Percentiles rank a stretch among this genome's conserved stretches.
These are phyloP conservation scores for Cladosporium sp. DNA, from an alignment of 2,329 filamentous ascomycete species.

Conservation along the genomic window DNA sequence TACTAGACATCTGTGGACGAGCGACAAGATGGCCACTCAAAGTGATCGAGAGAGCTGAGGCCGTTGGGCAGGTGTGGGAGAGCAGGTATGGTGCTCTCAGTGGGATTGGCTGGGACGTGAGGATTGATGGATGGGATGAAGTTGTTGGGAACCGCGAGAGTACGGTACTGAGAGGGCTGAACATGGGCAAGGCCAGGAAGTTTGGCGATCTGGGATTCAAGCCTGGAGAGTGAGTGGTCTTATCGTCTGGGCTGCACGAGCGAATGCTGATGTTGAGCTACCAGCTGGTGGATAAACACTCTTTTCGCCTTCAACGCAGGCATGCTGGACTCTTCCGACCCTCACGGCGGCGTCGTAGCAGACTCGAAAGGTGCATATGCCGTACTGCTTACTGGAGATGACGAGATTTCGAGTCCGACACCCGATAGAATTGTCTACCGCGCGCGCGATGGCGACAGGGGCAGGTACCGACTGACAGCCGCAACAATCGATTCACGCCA, in stretches of 20 bases:
- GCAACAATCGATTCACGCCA: conserved; percentile 42
- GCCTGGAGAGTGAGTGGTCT: conserved; percentile 45
- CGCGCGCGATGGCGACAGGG: conserved; percentile 40
- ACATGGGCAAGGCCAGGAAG: conserved; percentile 37
- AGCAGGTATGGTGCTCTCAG: background rate
- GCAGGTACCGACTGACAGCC: conserved; percentile 46
- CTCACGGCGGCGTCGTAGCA: conserved; percentile 44
- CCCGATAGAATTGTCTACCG: conserved; percentile 46
- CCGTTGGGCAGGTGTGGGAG: conserved; percentile 43
- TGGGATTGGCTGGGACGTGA: conserved; percentile 37
- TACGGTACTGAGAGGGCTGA: conserved; percentile 32
- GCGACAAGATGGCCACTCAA: conserved; percentile 50
- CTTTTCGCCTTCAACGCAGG: conserved; percentile 50
- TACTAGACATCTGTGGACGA: conserved; percentile 44
- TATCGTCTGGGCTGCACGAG: background rate
- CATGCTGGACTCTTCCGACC: conserved; percentile 47
- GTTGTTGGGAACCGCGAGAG: conserved; percentile 43
- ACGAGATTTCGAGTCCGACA: conserved; percentile 39
- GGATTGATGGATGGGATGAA: conserved; percentile 44
- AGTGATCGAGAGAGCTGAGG: conserved; percentile 48
- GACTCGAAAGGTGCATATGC: conserved; percentile 48
- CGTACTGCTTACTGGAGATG: conserved; percentile 42
- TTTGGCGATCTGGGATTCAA: conserved; percentile 46
- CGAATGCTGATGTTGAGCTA: background rate
- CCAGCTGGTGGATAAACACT: conserved; percentile 52